A percentile compares a stretch with the other conserved stretches of the same genome.
Conservation (phyloP, 192 early-diverging fungal genomes). For the Coemansia sp. region DNA sequence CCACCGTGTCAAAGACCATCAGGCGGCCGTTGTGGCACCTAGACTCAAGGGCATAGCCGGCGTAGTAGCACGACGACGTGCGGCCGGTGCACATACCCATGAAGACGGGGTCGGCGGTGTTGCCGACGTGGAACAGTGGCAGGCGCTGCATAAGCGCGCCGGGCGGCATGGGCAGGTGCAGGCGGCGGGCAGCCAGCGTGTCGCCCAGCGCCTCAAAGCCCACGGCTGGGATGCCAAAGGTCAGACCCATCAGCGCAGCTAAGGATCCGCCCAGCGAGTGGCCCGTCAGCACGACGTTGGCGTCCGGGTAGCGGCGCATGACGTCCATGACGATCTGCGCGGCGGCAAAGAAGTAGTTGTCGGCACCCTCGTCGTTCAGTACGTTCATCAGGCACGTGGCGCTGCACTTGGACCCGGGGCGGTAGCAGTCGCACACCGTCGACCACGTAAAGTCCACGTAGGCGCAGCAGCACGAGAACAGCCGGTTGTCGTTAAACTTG, state of each 20-base stretch:
- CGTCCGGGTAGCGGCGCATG: conserved; percentile 59
- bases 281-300: conserved; percentile 75
- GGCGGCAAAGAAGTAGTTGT: conserved; percentile 45
- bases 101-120: conserved; percentile 89
- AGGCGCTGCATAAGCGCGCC: conserved; percentile 51
- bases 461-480: conserved; percentile 97
- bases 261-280: conserved; percentile 84
- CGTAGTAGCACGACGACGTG: conserved; percentile 62
- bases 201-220: conserved; percentile 86
- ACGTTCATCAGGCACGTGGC: conserved; percentile 58
- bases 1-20: conserved; percentile 66
- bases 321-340: conserved; percentile 68
- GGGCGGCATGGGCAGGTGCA: conserved; percentile 72
- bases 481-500: conserved; percentile 84
- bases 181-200: conserved; percentile 62
- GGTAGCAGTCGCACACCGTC: conserved; percentile 80
- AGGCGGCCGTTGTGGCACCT: conserved; percentile 77
- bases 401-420: conserved; percentile 56
- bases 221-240: conserved; percentile 78
- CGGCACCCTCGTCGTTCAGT: conserved; percentile 55
- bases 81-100: conserved; percentile 75
- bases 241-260: conserved; percentile 69
- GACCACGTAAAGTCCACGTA: conserved; percentile 75
- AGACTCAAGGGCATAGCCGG: conserved; percentile 72
- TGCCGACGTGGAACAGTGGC: conserved; percentile 88